These are phyloP conservation scores for Podaxis sp. DNA, from an alignment of 768 basidiomycete species.

Conservation along the genomic window DNA sequence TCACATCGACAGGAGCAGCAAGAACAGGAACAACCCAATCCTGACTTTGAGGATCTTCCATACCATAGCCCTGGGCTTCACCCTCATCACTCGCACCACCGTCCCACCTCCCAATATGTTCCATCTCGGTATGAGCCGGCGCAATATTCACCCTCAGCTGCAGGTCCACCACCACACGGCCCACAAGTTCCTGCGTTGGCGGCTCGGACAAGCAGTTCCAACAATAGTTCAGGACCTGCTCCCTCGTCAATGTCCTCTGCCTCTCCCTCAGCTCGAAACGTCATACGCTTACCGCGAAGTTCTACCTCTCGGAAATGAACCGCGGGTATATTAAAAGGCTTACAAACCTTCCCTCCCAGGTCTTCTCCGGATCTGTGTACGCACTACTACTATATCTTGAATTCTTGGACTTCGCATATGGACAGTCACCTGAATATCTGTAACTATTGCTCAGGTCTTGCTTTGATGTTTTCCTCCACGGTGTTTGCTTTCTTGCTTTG, in stretches of 20 bases:
- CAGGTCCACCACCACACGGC: background rate
- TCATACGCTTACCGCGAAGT: constrained; percentile 7
- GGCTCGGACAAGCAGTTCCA: constrained; percentile 9
- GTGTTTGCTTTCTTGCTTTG: background rate
- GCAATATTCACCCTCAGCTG: background rate
- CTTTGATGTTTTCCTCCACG: background rate
- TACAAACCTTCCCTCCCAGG: too few relatives aligned
- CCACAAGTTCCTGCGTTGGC: constrained; percentile 4
- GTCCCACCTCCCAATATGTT: background rate
- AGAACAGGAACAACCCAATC: constrained; percentile 2
- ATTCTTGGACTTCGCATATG: background rate
- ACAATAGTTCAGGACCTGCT: constrained; percentile 13
- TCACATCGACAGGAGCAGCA: background rate
- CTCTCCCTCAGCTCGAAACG: constrained; percentile 10
- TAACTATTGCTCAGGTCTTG: background rate
- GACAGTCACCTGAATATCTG: background rate
- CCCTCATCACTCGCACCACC: constrained; percentile 11
- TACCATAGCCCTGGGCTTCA: constrained; percentile 13
- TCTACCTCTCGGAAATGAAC: constrained; percentile 10
- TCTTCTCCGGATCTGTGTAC: background rate
- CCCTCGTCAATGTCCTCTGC: constrained; percentile 13
- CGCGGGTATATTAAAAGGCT: background rate
- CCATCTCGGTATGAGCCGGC: background rate
- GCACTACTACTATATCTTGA: background rate
- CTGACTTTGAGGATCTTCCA: constrained; percentile 7